Evolutionary conservation across 2,329 filamentous ascomycete species (phyloP).

Genomic region (Cordyceps javanica): DNA sequence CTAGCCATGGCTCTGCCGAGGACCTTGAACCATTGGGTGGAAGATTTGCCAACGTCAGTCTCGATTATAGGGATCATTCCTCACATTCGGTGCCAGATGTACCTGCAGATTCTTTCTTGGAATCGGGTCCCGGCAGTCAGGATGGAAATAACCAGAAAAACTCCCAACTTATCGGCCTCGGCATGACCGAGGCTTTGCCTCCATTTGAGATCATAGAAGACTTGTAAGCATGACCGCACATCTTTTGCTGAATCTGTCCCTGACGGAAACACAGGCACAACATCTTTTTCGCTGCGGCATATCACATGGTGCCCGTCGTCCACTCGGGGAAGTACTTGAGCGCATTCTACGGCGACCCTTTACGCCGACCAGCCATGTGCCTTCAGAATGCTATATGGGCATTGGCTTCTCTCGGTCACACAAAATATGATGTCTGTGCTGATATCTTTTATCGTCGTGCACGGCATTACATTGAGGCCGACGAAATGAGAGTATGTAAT

Average conservation of each 20-base stretch:
- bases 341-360: constrained; percentile 63
- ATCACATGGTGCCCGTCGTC: constrained; percentile 68
- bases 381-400: constrained; percentile 85
- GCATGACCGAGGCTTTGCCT: constrained; percentile 76
- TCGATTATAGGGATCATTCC: not conserved
- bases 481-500: constrained; percentile 66
- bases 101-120: not conserved
- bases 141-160: constrained; percentile 14
- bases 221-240: constrained; percentile 50
- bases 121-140: not conserved
- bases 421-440: constrained; percentile 66
- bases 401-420: constrained; percentile 63
- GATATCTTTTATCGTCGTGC: constrained; percentile 77
- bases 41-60: not conserved
- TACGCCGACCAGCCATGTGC: constrained; percentile 74
- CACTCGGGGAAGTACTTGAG: constrained; percentile 71
- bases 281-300: constrained; percentile 69
- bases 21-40: constrained; percentile 11
- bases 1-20: constrained; percentile 18
- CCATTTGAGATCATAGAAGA: constrained; percentile 75
- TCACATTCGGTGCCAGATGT: not conserved
- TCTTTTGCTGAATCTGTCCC: not conserved
- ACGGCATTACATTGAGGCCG: constrained; percentile 73
- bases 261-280: constrained; percentile 47
- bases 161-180: constrained; percentile 62